Conservation (phyloP, 495 filamentous ascomycete species). For the Neurospora hispaniola region DNA sequence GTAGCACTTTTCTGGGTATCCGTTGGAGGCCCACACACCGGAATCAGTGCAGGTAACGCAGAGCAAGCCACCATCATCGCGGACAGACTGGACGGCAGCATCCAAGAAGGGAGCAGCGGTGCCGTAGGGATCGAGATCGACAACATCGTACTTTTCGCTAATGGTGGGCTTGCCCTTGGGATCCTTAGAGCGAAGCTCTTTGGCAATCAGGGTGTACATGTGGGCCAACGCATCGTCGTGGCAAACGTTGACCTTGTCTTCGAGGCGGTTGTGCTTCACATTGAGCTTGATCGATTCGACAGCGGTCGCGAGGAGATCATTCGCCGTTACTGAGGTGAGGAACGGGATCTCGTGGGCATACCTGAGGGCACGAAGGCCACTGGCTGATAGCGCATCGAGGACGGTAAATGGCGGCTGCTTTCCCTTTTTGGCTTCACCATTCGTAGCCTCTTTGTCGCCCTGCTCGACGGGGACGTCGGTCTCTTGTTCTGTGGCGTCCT, state of each 20-base stretch:
- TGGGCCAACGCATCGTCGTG: constrained; percentile 75
- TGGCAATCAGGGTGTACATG: constrained; percentile 63
- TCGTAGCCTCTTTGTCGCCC: constrained; percentile 7
- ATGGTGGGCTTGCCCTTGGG: constrained; percentile 15
- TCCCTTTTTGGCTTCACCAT: constrained; percentile 14
- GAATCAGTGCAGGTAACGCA: constrained; percentile 97
- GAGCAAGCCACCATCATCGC: constrained; percentile 74
- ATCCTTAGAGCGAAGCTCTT: constrained; percentile 26
- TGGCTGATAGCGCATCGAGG: constrained; percentile 90
- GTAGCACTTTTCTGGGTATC: constrained; percentile 87
- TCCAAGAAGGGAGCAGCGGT: constrained; percentile 87
- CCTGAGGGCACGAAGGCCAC: constrained; percentile 81
- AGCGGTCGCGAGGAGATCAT: constrained; percentile 72
- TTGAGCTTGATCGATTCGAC: constrained; percentile 74
- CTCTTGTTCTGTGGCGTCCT: constrained; percentile 14
- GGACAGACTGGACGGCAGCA: constrained; percentile 71
- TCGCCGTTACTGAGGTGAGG: constrained; percentile 71
- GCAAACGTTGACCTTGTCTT: constrained; percentile 58
- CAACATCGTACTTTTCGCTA: constrained; percentile 66
- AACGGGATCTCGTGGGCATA: constrained; percentile 87
- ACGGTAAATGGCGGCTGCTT: constrained; percentile 51
- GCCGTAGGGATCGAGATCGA: constrained; percentile 95
- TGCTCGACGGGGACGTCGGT: not conserved
- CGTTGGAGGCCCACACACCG: constrained; percentile 82
- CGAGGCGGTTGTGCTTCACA: constrained; percentile 66